Conservation (phyloP, 2,329 filamentous ascomycete genomes). For the Penicillium crustosum region DNA sequence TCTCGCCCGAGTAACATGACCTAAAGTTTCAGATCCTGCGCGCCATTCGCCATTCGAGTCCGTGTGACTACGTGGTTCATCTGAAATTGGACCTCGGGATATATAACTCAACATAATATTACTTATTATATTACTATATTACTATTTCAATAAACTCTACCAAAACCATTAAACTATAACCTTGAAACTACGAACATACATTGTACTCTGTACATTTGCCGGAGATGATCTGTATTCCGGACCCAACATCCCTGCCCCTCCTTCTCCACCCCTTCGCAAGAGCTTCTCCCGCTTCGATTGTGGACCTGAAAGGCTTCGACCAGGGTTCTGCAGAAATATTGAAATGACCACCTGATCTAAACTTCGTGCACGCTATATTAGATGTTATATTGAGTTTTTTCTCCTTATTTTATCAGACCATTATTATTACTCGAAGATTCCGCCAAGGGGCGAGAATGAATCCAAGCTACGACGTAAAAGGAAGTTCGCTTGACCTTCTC, state of each 20-base stretch:
- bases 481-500: slow-evolving; percentile 26
- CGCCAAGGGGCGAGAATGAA: slow-evolving; percentile 9
- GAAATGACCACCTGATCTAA: slow-evolving; percentile 14
- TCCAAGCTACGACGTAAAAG: slow-evolving; percentile 16
- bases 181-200: neutral
- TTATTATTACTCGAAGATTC: neutral
- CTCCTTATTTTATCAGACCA: neutral
- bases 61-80: neutral
- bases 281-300: slow-evolving; percentile 43
- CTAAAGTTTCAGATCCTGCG: slow-evolving; percentile 6
- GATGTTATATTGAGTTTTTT: neutral
- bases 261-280: slow-evolving; percentile 37
- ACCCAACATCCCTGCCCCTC: slow-evolving; percentile 24
- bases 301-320: slow-evolving; percentile 34
- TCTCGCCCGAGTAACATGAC: slow-evolving; percentile 7
- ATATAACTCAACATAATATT: neutral
- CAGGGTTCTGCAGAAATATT: slow-evolving; percentile 30
- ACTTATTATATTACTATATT: neutral
- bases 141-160: neutral
- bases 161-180: too few relatives aligned
- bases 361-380: slow-evolving; percentile 7
- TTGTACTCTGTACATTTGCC: neutral
- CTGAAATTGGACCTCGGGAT: neutral
- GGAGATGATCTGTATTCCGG: slow-evolving; percentile 13
- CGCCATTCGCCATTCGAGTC: slow-evolving; percentile 7